Conservation (phyloP, 495 filamentous ascomycete species). For the Podospora bellae-mahoneyi region DNA sequence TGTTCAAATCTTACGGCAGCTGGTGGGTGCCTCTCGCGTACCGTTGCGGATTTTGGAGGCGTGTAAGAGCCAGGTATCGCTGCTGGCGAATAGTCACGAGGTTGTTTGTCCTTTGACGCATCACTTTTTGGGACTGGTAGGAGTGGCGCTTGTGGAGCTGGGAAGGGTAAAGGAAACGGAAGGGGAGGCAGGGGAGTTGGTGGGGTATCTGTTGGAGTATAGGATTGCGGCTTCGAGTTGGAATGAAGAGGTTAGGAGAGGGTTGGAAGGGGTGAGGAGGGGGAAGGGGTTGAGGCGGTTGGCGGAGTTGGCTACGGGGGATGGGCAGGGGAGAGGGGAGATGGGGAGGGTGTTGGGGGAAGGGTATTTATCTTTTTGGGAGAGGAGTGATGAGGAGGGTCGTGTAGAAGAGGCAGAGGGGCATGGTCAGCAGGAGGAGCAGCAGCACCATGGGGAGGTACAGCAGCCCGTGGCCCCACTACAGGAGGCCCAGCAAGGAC, state of each 20-base stretch:
- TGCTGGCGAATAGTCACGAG: conserved; percentile 54
- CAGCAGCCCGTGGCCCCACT: background rate
- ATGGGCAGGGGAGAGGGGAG: background rate
- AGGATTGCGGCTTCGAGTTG: background rate
- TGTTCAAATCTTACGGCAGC: conserved; percentile 59
- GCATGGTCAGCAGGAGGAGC: background rate
- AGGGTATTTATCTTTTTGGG: background rate
- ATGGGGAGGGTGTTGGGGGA: background rate
- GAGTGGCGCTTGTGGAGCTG: conserved; percentile 66
- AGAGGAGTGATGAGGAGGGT: background rate
- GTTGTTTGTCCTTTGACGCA: conserved; percentile 65
- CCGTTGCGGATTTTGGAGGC: conserved; percentile 55
- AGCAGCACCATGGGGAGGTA: background rate
- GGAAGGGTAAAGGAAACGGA: conserved; percentile 33
- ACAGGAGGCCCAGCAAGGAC: background rate
- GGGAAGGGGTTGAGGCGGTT: background rate
- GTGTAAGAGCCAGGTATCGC: conserved; percentile 54
- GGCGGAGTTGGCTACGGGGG: conserved; percentile 2
- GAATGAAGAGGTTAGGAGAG: background rate
- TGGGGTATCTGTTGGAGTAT: background rate
- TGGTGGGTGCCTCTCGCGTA: conserved; percentile 45
- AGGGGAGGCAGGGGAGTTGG: background rate
- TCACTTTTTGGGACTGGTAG: conserved; percentile 65
- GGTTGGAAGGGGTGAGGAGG: background rate
- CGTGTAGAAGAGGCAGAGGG: background rate